Conservation (phyloP, 2,329 filamentous ascomycete species). For the Talaromyces sp. region DNA sequence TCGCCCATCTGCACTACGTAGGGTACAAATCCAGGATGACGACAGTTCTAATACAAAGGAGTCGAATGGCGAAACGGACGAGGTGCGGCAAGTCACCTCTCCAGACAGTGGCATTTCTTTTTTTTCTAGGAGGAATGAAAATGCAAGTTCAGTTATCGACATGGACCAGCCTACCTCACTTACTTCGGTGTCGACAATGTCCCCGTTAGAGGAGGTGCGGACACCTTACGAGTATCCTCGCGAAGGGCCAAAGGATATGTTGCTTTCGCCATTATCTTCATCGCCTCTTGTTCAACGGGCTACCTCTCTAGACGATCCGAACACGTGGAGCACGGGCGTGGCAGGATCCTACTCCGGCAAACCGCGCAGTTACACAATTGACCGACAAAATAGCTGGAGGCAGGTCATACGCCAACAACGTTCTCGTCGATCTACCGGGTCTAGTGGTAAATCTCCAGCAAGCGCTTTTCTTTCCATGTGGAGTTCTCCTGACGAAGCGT, state of each 20-base stretch:
- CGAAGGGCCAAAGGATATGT: conserved; percentile 32
- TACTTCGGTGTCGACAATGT: conserved; percentile 45
- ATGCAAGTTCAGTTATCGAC: conserved; percentile 26
- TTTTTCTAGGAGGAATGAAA: conserved; percentile 26
- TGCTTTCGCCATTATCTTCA: conserved; percentile 38
- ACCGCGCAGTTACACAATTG: conserved; percentile 32
- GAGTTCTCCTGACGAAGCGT: conserved; percentile 33
- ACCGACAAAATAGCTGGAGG: conserved; percentile 35
- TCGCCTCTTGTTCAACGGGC: conserved; percentile 38
- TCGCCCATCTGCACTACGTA: conserved; percentile 34
- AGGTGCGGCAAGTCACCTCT: conserved; percentile 27
- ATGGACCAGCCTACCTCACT: conserved; percentile 41
- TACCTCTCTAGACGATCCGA: conserved; percentile 40
- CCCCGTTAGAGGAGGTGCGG: conserved; percentile 40
- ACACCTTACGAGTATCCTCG: conserved; percentile 40
- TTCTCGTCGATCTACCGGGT: conserved; percentile 50
- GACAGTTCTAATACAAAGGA: conserved; percentile 22
- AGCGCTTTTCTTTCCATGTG: conserved; percentile 58
- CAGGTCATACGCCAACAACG: conserved; percentile 30
- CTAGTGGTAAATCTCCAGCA: conserved; percentile 56
- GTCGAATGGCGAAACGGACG: conserved; percentile 22
- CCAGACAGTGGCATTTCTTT: conserved; percentile 23
- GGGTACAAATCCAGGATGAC: conserved; percentile 36
- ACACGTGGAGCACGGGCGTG: conserved; percentile 37
- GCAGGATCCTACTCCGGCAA: conserved; percentile 36